Base-by-base conservation (phyloP, 169 alveolate genomes). In the Eimeria maxima region DNA sequence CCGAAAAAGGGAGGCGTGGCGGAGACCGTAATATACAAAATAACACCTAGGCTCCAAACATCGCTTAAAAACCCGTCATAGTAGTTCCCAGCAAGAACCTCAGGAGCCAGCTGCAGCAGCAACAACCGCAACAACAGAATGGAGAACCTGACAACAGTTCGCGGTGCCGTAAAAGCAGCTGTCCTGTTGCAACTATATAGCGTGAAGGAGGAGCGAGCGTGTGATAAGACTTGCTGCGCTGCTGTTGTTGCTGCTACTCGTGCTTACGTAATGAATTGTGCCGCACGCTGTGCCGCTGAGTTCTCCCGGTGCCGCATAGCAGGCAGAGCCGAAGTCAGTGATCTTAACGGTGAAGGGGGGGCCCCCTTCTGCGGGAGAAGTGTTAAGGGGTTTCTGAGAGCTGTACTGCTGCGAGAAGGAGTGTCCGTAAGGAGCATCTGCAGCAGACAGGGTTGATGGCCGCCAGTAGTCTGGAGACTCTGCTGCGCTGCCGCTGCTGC, bases 241-340 rank as follows among this genome's bases (percentile, higher is more conserved):
- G n/a, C 69, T 60, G n/a, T 20, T 60, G 69, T 1, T 1, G 69
- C n/a, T 60, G n/a, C n/a, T 60, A 27, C 69, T 60, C 2, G 27
- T 60, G 69, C 69, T 60, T 60, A 60, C 69, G 69, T 60, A 60
- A 60, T 60, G 95, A 78, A 80, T 76, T 0, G 95, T 92, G 14
- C 95, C 95, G 84, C 95, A 92, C 29, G 95, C 92, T 4, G 95
- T 92, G 83, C 95, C 95, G 57, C 90, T 63, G 38, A 92, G 92
- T 57, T 92, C 80, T 18, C 95, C 95, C 33, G 80, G 89, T 44
- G 83, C 73, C 20, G 95, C 69, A 8, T 84, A 44, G 73, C 95
- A 92, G 38, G 95, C 95, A 18, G 95, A 84, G 71, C 95, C 95
- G 42, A 92, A 92, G 73, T 92, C 95, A 10, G 74, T 80, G 24